Evolutionary conservation across 2,329 filamentous ascomycete genomes (phyloP), one percentile per base, ranked within the genome.

Genomic region (Catunica adiposa): DNA sequence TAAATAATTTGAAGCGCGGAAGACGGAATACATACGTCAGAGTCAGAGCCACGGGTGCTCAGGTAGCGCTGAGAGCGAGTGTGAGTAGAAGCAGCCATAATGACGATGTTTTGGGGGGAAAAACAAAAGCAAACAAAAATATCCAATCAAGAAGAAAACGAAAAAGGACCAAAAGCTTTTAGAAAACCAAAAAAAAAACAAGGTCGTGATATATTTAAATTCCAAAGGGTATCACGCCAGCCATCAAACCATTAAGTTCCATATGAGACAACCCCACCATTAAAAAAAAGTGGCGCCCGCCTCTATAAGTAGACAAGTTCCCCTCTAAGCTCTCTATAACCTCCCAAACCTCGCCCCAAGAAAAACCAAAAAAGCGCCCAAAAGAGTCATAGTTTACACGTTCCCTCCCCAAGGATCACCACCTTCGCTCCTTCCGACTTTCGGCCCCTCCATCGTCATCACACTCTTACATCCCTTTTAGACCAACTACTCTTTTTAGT

Each of bases 11-110:
- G 8, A 15, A 26, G 29, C 5, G 15, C 11, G 14, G 44, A 22
- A 44, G 42, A 9, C 14, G 22, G 46, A 14, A 26, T 20, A 54
- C 69, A 58, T 70, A 76, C 73, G 60, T 69, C 73, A 62, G 66
- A 67, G 62, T 76, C 73, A 44, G 73, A 72, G 57, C 74, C 74
- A 54, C 74, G 68, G 40, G 74, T 76, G 63, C 71, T 74, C 60
- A 76, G 63, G 61, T 76, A 76, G 54, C 70, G 68, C 64, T 76
- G 73, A 56, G 72, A 73, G 60, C 65, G 64, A 55, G 69, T 71
- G 60, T 73, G 71, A 48, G 67, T 67, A 57, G 64, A 64, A 62
- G 70, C 71, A 62, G 66, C 67, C 52, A 70, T 67, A 71, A 74
- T 75, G 51, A 55, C 56, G 47, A 55, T 52, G 25, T n/a, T 37